phyloP scores from a whole-genome alignment of 768 basidiomycete genomes.

The Hirschioporus abietinus region DNA sequence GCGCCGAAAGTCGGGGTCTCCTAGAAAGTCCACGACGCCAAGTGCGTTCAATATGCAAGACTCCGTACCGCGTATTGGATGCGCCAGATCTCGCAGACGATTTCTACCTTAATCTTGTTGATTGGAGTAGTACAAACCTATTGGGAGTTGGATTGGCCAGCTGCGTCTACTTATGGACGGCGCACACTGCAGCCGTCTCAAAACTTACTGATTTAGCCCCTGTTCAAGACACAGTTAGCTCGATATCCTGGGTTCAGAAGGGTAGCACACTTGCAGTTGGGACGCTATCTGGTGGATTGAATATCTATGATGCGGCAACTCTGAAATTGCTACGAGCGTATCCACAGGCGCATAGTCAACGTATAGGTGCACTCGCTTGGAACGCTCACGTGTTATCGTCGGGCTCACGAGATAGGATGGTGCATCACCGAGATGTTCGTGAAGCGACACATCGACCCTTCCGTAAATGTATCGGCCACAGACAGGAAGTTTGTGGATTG shows the following conservation, averaged over 20 bases:
- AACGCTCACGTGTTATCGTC: conserved; percentile 83
- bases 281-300: conserved; percentile 81
- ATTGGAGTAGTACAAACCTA: conserved; percentile 95
- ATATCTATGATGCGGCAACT: conserved; percentile 88
- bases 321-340: conserved; percentile 77
- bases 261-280: conserved; percentile 91
- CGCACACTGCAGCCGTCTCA: conserved; percentile 86
- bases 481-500: conserved; percentile 94
- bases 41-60: conserved; percentile 83
- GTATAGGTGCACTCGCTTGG: conserved; percentile 95
- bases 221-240: conserved; percentile 73
- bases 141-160: conserved; percentile 88
- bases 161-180: conserved; percentile 97
- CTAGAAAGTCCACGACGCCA: conserved; percentile 81
- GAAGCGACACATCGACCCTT: conserved; percentile 64
- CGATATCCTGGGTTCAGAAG: conserved; percentile 91
- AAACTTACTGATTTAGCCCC: conserved; percentile 78
- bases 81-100: conserved; percentile 97
- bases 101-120: conserved; percentile 96
- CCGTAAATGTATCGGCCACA: conserved; percentile 65
- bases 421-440: conserved; percentile 91
- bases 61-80: conserved; percentile 94
- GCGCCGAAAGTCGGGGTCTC: conserved; percentile 72
- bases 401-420: conserved; percentile 85
- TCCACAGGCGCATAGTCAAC: conserved; percentile 75